phyloP scores from a whole-genome alignment of 1,139 yeast species.

The Saccharomycopsis hybrid region DNA sequence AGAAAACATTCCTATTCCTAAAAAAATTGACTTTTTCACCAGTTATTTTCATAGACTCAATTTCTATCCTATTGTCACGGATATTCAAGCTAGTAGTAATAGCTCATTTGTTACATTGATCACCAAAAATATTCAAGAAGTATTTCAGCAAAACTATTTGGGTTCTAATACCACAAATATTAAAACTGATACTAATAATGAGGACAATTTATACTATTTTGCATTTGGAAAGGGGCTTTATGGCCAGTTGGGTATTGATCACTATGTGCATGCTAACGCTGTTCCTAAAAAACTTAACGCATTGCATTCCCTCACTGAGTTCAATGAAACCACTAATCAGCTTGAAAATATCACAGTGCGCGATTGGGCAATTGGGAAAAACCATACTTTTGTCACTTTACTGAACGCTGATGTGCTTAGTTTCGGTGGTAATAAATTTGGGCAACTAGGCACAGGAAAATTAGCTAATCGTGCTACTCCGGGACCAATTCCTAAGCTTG shows the following conservation, averaged over 20 bases:
- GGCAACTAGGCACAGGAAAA: slow-evolving; percentile 84
- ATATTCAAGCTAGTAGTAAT: slow-evolving; percentile 62
- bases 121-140: slow-evolving; percentile 27
- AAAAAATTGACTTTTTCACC: slow-evolving; percentile 38
- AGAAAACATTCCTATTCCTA: slow-evolving; percentile 66
- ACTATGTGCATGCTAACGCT: slow-evolving; percentile 68
- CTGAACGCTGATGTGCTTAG: slow-evolving; percentile 58
- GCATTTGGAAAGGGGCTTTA: slow-evolving; percentile 79
- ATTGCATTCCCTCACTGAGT: slow-evolving; percentile 39
- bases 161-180: slow-evolving; percentile 21
- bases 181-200: slow-evolving; percentile 26
- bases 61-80: slow-evolving; percentile 38
- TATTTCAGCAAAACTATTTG: slow-evolving; percentile 23
- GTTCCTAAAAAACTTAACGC: slow-evolving; percentile 58
- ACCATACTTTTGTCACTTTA: slow-evolving; percentile 60
- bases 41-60: slow-evolving; percentile 31
- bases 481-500: slow-evolving; percentile 42
- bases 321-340: slow-evolving; percentile 30
- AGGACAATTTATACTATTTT: slow-evolving; percentile 33
- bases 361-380: slow-evolving; percentile 53
- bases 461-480: slow-evolving; percentile 56
- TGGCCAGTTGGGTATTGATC: slow-evolving; percentile 85
- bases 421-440: slow-evolving; percentile 81
- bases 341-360: slow-evolving; percentile 38
- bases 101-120: slow-evolving; percentile 52